These are phyloP conservation scores for Fusarium sp. DNA, from an alignment of 2,329 filamentous ascomycete species.

Conservation along the genomic window DNA sequence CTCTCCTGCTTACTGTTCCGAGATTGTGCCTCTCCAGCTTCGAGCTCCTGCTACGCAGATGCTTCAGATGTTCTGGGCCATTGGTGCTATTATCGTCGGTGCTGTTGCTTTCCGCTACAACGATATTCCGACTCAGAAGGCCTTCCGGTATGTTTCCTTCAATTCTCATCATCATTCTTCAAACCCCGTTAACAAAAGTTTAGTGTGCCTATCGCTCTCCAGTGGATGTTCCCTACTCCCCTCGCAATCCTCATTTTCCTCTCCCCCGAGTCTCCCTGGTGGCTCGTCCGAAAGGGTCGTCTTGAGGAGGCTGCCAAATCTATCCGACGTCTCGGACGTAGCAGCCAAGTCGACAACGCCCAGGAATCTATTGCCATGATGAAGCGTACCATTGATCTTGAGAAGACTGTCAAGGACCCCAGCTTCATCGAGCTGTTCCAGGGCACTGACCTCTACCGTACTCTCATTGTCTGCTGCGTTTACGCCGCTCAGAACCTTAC, in stretches of 20 bases:
- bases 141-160: slow-evolving; percentile 29
- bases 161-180: slow-evolving; percentile 23
- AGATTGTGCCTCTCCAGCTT: slow-evolving; percentile 69
- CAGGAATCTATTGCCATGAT: slow-evolving; percentile 66
- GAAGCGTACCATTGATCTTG: slow-evolving; percentile 66
- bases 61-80: slow-evolving; percentile 74
- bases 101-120: slow-evolving; percentile 67
- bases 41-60: slow-evolving; percentile 69
- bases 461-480: slow-evolving; percentile 67
- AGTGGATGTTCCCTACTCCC: slow-evolving; percentile 70
- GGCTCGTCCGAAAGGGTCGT: slow-evolving; percentile 64
- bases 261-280: slow-evolving; percentile 66
- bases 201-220: slow-evolving; percentile 66
- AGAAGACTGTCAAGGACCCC: slow-evolving; percentile 58
- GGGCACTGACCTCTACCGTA: slow-evolving; percentile 66
- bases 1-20: slow-evolving; percentile 70
- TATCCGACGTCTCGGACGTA: slow-evolving; percentile 60
- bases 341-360: slow-evolving; percentile 28
- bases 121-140: not conserved
- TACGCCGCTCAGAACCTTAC: slow-evolving; percentile 71
- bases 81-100: slow-evolving; percentile 70
- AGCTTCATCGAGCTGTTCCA: slow-evolving; percentile 64
- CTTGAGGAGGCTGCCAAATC: slow-evolving; percentile 58
- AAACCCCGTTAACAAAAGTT: slow-evolving; percentile 33
- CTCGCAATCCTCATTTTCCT: slow-evolving; percentile 64